phyloP scores from a whole-genome alignment of 805 yeast genomes.

The Nakazawaea ambrosiae region DNA sequence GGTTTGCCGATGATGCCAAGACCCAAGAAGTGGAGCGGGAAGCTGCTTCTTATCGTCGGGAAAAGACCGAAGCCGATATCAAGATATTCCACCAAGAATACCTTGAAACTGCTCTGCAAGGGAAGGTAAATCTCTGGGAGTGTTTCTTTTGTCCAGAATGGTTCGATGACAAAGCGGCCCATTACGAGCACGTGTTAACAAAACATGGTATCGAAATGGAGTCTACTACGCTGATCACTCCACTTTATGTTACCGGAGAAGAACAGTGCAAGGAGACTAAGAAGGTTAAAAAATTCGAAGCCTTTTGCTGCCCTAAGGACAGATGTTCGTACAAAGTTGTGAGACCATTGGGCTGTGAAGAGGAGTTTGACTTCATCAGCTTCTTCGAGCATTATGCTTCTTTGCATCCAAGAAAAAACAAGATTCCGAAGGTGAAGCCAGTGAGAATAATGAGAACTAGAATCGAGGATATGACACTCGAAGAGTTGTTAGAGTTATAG shows the following conservation, averaged over 20 bases:
- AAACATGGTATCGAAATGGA: background rate
- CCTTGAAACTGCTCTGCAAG: too few species aligned
- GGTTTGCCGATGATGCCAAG: too few species aligned
- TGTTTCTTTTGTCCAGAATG: too few species aligned
- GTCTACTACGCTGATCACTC: background rate
- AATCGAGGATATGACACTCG: too few species aligned
- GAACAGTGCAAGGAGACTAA: background rate
- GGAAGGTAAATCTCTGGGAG: too few species aligned
- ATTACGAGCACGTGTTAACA: background rate
- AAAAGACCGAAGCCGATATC: too few species aligned
- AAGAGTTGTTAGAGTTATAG: too few species aligned
- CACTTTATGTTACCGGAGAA: background rate
- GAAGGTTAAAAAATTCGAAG: background rate
- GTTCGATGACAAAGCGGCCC: too few species aligned
- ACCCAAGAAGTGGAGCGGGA: too few species aligned
- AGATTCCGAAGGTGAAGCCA: background rate
- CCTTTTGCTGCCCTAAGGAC: background rate
- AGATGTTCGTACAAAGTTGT: slow-evolving; percentile 1
- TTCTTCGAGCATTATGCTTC: background rate
- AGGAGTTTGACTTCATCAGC: background rate
- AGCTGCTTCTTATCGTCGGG: too few species aligned
- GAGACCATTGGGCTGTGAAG: background rate
- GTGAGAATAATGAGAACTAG: too few species aligned
- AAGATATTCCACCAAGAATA: too few species aligned
- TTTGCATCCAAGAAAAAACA: background rate